These are phyloP conservation scores for Sanghuangporus sanghuang DNA, from an alignment of 1,284 basidiomycete species.

Conservation along the genomic window DNA sequence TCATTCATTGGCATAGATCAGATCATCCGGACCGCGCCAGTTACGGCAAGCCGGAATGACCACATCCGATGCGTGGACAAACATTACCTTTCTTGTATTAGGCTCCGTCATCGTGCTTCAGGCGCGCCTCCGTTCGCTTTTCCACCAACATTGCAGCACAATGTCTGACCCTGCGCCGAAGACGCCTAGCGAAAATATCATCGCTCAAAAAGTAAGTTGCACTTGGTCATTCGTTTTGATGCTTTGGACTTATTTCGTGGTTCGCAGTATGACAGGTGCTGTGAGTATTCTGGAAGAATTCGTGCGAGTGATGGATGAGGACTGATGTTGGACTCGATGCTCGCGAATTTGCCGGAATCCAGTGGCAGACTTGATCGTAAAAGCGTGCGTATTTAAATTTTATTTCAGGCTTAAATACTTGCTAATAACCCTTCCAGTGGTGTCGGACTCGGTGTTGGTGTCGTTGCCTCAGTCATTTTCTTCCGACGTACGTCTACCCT, in stretches of 20 bases:
- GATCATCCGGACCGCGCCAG: not conserved
- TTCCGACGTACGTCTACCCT: slow-evolving; percentile 78
- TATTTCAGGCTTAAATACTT: slow-evolving; percentile 67
- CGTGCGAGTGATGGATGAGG: no score
- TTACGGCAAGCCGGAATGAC: not conserved
- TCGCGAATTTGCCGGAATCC: not conserved
- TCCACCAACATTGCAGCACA: not conserved
- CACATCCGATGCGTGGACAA: not conserved
- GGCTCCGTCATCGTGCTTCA: not conserved
- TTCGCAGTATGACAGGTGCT: slow-evolving; percentile 82
- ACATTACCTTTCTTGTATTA: not conserved
- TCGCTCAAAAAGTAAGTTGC: slow-evolving; percentile 17
- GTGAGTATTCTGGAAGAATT: slow-evolving; percentile 45
- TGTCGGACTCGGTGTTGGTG: slow-evolving; percentile 91
- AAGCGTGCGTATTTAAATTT: slow-evolving; percentile 44
- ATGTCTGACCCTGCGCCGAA: slow-evolving; percentile 10
- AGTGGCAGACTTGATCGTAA: slow-evolving; percentile 8
- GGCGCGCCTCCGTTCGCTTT: not conserved
- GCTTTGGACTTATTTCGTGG: slow-evolving; percentile 8
- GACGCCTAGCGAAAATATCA: slow-evolving; percentile 17
- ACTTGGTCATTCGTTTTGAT: not conserved
- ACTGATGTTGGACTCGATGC: no score
- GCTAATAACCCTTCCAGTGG: slow-evolving; percentile 50
- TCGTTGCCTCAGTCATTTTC: slow-evolving; percentile 90
- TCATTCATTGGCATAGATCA: not conserved